phyloP scores from a whole-genome alignment of 2,329 filamentous ascomycete genomes.

The Purpureocillium takamizusanense region DNA sequence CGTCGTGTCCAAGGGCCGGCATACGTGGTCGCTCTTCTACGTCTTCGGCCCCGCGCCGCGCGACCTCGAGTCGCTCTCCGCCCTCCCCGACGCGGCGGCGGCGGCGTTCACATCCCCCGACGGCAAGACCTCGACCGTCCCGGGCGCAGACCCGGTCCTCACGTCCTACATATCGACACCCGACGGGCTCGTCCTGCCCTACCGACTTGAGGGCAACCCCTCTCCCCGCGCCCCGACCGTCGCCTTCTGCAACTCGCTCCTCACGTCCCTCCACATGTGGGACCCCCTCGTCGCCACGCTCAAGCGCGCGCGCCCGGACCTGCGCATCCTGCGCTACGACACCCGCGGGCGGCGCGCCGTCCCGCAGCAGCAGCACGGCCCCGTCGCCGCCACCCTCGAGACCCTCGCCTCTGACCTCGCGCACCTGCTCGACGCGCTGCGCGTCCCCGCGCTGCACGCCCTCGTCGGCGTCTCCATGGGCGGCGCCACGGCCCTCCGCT shows the following conservation, averaged over 20 bases:
- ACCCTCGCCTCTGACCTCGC: slow-evolving; percentile 60
- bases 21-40: slow-evolving; percentile 66
- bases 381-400: slow-evolving; percentile 48
- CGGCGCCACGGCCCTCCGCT: slow-evolving; percentile 67
- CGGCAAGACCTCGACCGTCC: slow-evolving; percentile 43
- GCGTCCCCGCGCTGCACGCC: slow-evolving; percentile 55
- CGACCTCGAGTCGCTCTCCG: slow-evolving; percentile 51
- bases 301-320: slow-evolving; percentile 47
- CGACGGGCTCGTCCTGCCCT: slow-evolving; percentile 62
- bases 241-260: slow-evolving; percentile 70
- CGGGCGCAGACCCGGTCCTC: slow-evolving; percentile 44
- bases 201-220: slow-evolving; percentile 64
- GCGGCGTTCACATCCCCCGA: slow-evolving; percentile 47
- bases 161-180: slow-evolving; percentile 58
- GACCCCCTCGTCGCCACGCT: slow-evolving; percentile 61
- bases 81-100: slow-evolving; percentile 29
- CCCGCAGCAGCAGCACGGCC: slow-evolving; percentile 37
- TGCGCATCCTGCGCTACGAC: slow-evolving; percentile 70
- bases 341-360: slow-evolving; percentile 56
- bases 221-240: slow-evolving; percentile 61
- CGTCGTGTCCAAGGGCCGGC: slow-evolving; percentile 45
- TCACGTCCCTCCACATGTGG: slow-evolving; percentile 76
- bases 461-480: slow-evolving; percentile 75
- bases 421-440: slow-evolving; percentile 57
- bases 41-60: slow-evolving; percentile 68